phyloP scores from a whole-genome alignment of 1,284 basidiomycete genomes.

The Moniliophthora roreri region DNA sequence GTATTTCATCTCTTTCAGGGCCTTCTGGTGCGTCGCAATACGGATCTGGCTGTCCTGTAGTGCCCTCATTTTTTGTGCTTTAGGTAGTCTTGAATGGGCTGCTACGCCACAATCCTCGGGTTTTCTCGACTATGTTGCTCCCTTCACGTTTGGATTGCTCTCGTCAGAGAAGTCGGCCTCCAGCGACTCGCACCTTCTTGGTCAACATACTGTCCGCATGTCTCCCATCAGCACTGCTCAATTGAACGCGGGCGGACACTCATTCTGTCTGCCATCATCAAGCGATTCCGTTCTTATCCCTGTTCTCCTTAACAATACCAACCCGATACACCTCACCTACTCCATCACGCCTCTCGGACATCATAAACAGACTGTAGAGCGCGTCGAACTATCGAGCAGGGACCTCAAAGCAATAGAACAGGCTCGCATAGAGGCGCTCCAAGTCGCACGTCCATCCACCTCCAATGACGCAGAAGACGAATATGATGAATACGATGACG shows the following conservation, averaged over 20 bases:
- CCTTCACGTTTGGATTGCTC: slow-evolving; percentile 49
- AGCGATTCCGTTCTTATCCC: slow-evolving; percentile 67
- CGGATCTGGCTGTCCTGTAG: too few species aligned
- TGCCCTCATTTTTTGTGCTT: neutral
- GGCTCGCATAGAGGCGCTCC: slow-evolving; percentile 49
- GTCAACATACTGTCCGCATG: slow-evolving; percentile 88
- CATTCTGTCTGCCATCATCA: slow-evolving; percentile 69
- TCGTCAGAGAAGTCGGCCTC: slow-evolving; percentile 32
- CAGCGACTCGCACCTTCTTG: slow-evolving; percentile 68
- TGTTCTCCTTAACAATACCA: slow-evolving; percentile 89
- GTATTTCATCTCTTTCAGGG: slow-evolving; percentile 20
- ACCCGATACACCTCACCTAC: slow-evolving; percentile 74
- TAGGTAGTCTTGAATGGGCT: slow-evolving; percentile 37
- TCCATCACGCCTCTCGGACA: slow-evolving; percentile 72
- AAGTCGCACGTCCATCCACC: slow-evolving; percentile 41
- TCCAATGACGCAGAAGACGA: slow-evolving; percentile 48
- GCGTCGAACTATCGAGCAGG: slow-evolving; percentile 56
- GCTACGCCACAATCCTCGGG: slow-evolving; percentile 44
- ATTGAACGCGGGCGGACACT: slow-evolving; percentile 68
- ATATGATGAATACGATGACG: slow-evolving; percentile 60
- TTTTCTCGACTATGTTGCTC: slow-evolving; percentile 44
- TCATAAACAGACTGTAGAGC: slow-evolving; percentile 48
- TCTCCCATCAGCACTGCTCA: slow-evolving; percentile 88
- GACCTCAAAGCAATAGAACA: slow-evolving; percentile 70
- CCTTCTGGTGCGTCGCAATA: slow-evolving; percentile 27